Percentiles rank a stretch among this genome's conserved stretches.
phyloP scores from a whole-genome alignment of 2,329 filamentous ascomycete genomes.

The Penicillium sp. region DNA sequence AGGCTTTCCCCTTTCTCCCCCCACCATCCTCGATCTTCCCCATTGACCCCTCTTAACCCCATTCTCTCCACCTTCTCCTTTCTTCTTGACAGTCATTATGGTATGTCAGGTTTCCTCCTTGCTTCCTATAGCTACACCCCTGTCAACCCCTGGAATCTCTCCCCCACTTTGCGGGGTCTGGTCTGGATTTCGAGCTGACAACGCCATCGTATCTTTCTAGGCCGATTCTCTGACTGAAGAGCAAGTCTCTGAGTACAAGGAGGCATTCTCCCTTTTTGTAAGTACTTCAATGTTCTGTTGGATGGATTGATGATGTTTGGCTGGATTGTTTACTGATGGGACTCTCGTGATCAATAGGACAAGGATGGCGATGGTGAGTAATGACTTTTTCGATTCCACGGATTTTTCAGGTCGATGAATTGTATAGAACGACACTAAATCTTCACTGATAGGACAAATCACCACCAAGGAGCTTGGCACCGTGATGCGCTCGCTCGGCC shows the following conservation, averaged over 20 bases:
- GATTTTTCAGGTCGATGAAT: neutral
- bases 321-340: slow-evolving; percentile 18
- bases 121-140: neutral
- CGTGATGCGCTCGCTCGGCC: slow-evolving; percentile 82
- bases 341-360: slow-evolving; percentile 51
- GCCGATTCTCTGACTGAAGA: slow-evolving; percentile 98
- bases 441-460: slow-evolving; percentile 63
- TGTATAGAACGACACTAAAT: slow-evolving; percentile 6
- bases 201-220: slow-evolving; percentile 45
- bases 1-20: slow-evolving; percentile 17
- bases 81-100: slow-evolving; percentile 24
- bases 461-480: slow-evolving; percentile 86
- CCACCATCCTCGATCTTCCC: slow-evolving; percentile 15
- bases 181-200: slow-evolving; percentile 25
- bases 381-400: slow-evolving; percentile 1
- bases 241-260: slow-evolving; percentile 99
- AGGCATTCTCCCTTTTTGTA: slow-evolving; percentile 99
- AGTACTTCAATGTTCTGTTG: slow-evolving; percentile 43
- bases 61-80: slow-evolving; percentile 13
- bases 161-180: slow-evolving; percentile 34
- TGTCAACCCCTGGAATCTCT: slow-evolving; percentile 1
- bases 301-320: neutral
- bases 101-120: slow-evolving; percentile 18
- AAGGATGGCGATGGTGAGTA: slow-evolving; percentile 86
- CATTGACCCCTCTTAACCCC: slow-evolving; percentile 1